Conservation (phyloP, 768 basidiomycete species). For the Amanita jacksonii region DNA sequence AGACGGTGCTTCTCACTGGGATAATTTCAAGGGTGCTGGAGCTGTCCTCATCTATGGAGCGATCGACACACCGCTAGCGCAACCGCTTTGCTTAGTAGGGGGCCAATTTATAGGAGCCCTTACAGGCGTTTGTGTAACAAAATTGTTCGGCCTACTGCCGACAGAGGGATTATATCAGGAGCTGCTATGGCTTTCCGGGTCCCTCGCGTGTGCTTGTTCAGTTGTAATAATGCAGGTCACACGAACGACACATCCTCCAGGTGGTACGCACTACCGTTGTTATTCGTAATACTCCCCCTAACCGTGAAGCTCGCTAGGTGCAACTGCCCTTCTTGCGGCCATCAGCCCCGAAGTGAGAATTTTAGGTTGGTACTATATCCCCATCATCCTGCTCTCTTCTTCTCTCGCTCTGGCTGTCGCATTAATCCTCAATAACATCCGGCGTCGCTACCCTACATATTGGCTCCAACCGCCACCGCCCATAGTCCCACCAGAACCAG, state of each 20-base stretch:
- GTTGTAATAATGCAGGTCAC: slow-evolving; percentile 45
- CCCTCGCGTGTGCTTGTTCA: slow-evolving; percentile 31
- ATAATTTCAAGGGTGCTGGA: no score
- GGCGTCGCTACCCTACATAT: slow-evolving; percentile 38
- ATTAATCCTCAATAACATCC: slow-evolving; percentile 41
- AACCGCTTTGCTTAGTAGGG: slow-evolving; percentile 40
- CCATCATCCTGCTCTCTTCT: slow-evolving; percentile 40
- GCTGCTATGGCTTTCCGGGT: slow-evolving; percentile 40
- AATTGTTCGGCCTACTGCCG: slow-evolving; percentile 37
- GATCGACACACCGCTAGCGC: slow-evolving; percentile 18
- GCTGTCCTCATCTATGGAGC: slow-evolving; percentile 23
- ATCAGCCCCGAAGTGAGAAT: slow-evolving; percentile 29
- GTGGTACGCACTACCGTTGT: slow-evolving; percentile 26
- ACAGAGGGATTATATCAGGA: slow-evolving; percentile 28
- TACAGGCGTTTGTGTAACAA: slow-evolving; percentile 41
- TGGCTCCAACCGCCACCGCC: no score
- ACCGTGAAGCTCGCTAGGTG: slow-evolving; percentile 22
- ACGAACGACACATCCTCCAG: slow-evolving; percentile 43
- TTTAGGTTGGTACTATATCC: slow-evolving; percentile 46
- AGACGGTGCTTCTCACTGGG: no score
- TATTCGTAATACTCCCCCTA: background rate
- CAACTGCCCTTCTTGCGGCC: slow-evolving; percentile 43
- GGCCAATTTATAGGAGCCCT: slow-evolving; percentile 44
- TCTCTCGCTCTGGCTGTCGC: slow-evolving; percentile 34
- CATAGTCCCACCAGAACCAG: no score